Evolutionary conservation across 768 basidiomycete species (phyloP), one percentile per base, ranked within the genome.

Genomic region (Kwoniella shandongensis): DNA sequence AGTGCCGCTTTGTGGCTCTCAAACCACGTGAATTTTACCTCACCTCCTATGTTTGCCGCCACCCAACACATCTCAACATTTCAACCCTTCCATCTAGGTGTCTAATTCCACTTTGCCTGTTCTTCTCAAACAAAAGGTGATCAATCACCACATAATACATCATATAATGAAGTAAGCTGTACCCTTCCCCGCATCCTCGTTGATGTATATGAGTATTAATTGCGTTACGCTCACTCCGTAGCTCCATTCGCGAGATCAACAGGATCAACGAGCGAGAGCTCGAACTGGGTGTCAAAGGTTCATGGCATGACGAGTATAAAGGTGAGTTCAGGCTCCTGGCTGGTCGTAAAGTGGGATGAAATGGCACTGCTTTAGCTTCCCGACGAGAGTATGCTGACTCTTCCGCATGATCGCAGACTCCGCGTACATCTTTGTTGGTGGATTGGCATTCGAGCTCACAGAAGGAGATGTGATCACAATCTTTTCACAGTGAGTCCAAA

Each of bases 381-480:
- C 15, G 17, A 1, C 0, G 13, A 6, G 32, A 13, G 32, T 32
- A 13, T 32, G 32, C 32, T 32, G 32, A 32, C 1, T 39, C 18
- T 23, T 26, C 18, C 29, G 29, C 25, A 25, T n/a, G 1, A 35
- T 60, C 60, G 69, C 59, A 86, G 93, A 97, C 77, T 96, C 92
- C 44, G 96, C 96, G 15, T 96, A 98, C 77, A 81, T 99, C 65
- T 96, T 91, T 75, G 81, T 90, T 54, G 93, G 96, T 40, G 93
- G 94, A 18, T 82, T 99, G 27, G 82, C 87, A 61, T 84, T 81
- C 66, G 91, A 92, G 64, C 80, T 98, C 45, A 96, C 96, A 2
- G 96, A 99, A 78, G 96, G 96, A 54, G 96, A 99, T 73, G 90
- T 99, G 17, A 88, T 98, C 64, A 85, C 91, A 15, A 91, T 98